Evolutionary conservation across 73 alveolate species (phyloP).

Genomic region (Symbiodinium pilosum): DNA sequence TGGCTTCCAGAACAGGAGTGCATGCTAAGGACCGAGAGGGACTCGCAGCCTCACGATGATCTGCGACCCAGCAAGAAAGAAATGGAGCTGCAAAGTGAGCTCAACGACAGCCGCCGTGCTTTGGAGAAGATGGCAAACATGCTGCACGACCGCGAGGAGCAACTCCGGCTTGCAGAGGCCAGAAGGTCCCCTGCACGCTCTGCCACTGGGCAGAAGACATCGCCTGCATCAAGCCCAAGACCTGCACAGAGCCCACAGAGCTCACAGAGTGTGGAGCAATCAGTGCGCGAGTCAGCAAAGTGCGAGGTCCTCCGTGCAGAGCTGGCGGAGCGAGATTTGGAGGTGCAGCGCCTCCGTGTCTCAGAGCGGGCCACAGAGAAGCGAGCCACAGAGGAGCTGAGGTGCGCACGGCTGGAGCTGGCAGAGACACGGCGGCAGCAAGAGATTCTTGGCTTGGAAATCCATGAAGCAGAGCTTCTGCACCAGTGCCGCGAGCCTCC

Average conservation of each 20-base stretch:
- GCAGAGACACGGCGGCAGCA: constrained; percentile 76
- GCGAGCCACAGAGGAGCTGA: constrained; percentile 51
- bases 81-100: constrained; percentile 47
- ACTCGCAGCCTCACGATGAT: neutral
- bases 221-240: neutral
- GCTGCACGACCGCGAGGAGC: constrained; percentile 73
- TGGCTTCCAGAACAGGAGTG: neutral
- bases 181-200: neutral
- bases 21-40: neutral
- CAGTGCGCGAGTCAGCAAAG: constrained; percentile 3
- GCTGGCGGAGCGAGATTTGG: constrained; percentile 67
- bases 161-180: constrained; percentile 58
- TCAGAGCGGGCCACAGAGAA: constrained; percentile 25
- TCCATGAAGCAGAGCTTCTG: neutral
- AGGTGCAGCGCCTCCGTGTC: neutral
- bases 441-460: constrained; percentile 53
- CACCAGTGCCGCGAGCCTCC: neutral
- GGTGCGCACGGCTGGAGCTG: constrained; percentile 36
- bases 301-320: constrained; percentile 47
- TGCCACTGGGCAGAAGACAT: neutral
- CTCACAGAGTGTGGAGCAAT: neutral
- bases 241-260: neutral
- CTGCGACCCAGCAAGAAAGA: neutral
- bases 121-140: constrained; percentile 9
- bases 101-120: constrained; percentile 18